These are phyloP conservation scores for Shiraia bambusicola DNA, from an alignment of 2,329 filamentous ascomycete genomes.

Conservation along the genomic window DNA sequence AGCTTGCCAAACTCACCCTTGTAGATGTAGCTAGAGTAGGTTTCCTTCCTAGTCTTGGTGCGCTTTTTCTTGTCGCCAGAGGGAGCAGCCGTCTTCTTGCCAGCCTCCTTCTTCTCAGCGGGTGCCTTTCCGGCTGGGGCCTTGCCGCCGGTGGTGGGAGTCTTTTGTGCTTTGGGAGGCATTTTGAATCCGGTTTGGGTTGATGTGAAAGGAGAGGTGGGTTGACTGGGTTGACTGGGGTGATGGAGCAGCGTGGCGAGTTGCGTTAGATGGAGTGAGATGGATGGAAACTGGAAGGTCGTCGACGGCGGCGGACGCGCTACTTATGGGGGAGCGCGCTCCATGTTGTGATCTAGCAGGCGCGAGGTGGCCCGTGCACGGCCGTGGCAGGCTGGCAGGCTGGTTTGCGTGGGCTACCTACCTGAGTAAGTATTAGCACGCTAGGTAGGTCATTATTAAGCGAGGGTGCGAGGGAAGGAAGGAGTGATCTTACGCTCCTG, in stretches of 20 bases:
- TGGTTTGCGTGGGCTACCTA: conserved; percentile 24
- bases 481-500: conserved; percentile 23
- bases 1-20: conserved; percentile 69
- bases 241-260: conserved; percentile 26
- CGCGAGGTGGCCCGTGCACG: conserved; percentile 35
- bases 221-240: conserved; percentile 9
- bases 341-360: conserved; percentile 45
- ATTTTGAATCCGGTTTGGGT: conserved; percentile 58
- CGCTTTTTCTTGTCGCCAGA: conserved; percentile 99
- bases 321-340: conserved; percentile 45
- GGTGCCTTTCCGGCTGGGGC: conserved; percentile 78
- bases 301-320: conserved; percentile 46
- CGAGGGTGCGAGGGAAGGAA: conserved; percentile 27
- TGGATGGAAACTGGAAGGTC: conserved; percentile 41
- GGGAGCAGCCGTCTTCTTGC: conserved; percentile 95
- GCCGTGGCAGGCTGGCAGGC: conserved; percentile 12
- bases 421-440: too few species aligned
- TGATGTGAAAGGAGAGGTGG: conserved; percentile 10
- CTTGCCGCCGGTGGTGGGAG: conserved; percentile 91
- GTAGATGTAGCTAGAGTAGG: conserved; percentile 99
- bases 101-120: conserved; percentile 98
- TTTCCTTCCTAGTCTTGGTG: conserved; percentile 99
- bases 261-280: conserved; percentile 38
- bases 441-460: too few species aligned
- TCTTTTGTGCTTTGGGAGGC: conserved; percentile 99